Conservation (phyloP, 2,329 filamentous ascomycete species). For the Hortaea werneckii region DNA sequence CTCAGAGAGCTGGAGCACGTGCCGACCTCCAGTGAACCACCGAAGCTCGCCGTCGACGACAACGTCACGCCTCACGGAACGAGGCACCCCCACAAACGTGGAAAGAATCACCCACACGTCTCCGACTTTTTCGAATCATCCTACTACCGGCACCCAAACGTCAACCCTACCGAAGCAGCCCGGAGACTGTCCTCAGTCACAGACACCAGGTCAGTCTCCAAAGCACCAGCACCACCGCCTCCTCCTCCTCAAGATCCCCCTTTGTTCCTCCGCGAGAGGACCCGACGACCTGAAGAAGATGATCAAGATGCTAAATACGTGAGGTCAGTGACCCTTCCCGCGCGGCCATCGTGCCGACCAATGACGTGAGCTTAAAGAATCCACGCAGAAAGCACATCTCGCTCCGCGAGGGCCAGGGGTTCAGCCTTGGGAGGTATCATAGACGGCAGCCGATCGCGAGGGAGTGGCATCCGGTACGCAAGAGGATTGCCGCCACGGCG, state of each 20-base stretch:
- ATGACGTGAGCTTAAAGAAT: constrained; percentile 20
- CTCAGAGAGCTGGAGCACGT: constrained; percentile 4
- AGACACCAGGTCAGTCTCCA: constrained; percentile 9
- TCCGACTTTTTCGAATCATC: constrained; percentile 9
- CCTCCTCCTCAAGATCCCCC: neutral
- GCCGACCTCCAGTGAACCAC: neutral
- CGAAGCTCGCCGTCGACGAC: neutral
- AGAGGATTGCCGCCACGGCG: constrained; percentile 57
- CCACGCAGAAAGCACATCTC: constrained; percentile 26
- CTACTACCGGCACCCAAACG: neutral
- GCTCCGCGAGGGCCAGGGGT: constrained; percentile 27
- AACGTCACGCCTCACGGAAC: neutral
- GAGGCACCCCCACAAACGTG: neutral
- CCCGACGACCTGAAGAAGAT: neutral
- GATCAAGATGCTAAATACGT: neutral
- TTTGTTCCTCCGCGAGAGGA: neutral
- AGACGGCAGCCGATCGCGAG: constrained; percentile 56
- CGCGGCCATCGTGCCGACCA: constrained; percentile 2
- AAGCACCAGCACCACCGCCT: neutral
- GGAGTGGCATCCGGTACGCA: constrained; percentile 59
- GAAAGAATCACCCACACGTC: constrained; percentile 5
- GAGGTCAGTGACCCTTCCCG: constrained; percentile 7
- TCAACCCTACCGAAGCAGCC: neutral
- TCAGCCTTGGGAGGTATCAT: constrained; percentile 36
- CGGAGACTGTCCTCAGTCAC: constrained; percentile 5